A percentile compares a stretch with the other conserved stretches of the same genome.
phyloP scores from a whole-genome alignment of 441 rosid species.

The Theobroma grandiflorum region DNA sequence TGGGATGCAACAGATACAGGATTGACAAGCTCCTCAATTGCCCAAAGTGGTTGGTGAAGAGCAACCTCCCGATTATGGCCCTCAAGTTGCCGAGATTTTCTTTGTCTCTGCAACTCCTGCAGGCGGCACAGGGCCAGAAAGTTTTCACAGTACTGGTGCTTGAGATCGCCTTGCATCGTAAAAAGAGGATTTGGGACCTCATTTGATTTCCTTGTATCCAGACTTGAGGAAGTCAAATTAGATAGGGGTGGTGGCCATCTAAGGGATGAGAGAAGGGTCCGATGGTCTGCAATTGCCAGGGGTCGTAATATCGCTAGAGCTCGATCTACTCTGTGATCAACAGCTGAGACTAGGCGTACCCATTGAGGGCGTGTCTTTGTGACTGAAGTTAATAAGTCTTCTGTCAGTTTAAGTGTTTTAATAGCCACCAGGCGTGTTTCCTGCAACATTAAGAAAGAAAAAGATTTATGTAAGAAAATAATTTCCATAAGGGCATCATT shows the following conservation, averaged over 20 bases:
- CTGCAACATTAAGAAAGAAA: conserved; percentile 45
- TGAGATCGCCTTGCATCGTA: conserved; percentile 81
- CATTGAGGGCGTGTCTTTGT: conserved; percentile 75
- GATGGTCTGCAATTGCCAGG: conserved; percentile 88
- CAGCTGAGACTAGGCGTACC: conserved; percentile 78
- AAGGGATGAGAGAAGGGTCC: conserved; percentile 80
- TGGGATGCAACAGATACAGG: conserved; percentile 83
- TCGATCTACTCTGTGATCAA: conserved; percentile 92
- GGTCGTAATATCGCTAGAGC: conserved; percentile 89
- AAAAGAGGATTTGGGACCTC: conserved; percentile 73
- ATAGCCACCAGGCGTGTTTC: conserved; percentile 67
- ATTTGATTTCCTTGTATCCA: conserved; percentile 53
- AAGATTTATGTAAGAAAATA: conserved; percentile 6
- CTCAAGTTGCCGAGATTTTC: conserved; percentile 87
- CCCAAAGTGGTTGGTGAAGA: conserved; percentile 92
- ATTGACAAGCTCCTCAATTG: conserved; percentile 90
- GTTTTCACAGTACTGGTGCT: conserved; percentile 73
- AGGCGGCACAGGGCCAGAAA: conserved; percentile 82
- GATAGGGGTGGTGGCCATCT: conserved; percentile 95
- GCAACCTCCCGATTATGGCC: conserved; percentile 66
- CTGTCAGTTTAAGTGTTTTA: conserved; percentile 60
- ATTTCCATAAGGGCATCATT: conserved; percentile 4
- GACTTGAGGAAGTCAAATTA: conserved; percentile 53
- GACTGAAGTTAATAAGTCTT: conserved; percentile 67
- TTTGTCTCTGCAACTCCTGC: conserved; percentile 82